A percentile compares a stretch with the other conserved stretches of the same genome.
Conservation (phyloP, 2,329 filamentous ascomycete genomes). For the Colletotrichum sp. region DNA sequence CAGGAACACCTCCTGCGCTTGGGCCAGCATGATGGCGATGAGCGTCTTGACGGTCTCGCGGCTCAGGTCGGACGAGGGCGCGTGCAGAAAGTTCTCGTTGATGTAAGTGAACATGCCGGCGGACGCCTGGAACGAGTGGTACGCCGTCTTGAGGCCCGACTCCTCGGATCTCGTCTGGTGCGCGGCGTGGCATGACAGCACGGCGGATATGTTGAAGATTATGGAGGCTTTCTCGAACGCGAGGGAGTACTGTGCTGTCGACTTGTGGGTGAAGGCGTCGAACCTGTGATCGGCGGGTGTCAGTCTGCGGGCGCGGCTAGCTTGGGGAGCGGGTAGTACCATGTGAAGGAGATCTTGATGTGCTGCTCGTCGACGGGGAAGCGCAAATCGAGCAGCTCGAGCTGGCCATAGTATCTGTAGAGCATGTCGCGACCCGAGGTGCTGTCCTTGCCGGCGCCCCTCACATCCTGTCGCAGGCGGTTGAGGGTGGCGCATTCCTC, state of each 20-base stretch:
- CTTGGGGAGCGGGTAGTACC: conserved; percentile 59
- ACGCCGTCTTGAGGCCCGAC: conserved; percentile 90
- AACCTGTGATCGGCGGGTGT: conserved; percentile 65
- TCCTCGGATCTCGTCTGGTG: conserved; percentile 93
- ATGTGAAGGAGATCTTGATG: conserved; percentile 98
- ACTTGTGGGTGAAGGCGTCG: conserved; percentile 98
- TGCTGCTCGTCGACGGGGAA: conserved; percentile 99
- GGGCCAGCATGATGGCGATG: conserved; percentile 91
- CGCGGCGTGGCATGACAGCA: conserved; percentile 93
- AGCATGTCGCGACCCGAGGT: conserved; percentile 90
- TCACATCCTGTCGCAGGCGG: conserved; percentile 95
- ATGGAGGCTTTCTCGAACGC: conserved; percentile 99
- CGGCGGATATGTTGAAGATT: conserved; percentile 98
- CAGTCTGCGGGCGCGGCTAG: background rate
- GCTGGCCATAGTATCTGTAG: conserved; percentile 96
- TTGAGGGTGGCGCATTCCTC: conserved; percentile 96
- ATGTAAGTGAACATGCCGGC: conserved; percentile 99
- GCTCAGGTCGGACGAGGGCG: conserved; percentile 94
- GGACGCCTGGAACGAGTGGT: conserved; percentile 97
- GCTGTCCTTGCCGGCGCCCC: conserved; percentile 95
- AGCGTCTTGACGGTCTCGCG: conserved; percentile 94
- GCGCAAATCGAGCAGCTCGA: conserved; percentile 90
- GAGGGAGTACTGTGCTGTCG: conserved; percentile 95
- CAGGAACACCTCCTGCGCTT: conserved; percentile 95
- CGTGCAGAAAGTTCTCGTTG: conserved; percentile 98